Percentiles rank a stretch among this genome's conserved stretches.
phyloP scores from a whole-genome alignment of 129 eudicot species.

The Dittrichia graveolens region DNA sequence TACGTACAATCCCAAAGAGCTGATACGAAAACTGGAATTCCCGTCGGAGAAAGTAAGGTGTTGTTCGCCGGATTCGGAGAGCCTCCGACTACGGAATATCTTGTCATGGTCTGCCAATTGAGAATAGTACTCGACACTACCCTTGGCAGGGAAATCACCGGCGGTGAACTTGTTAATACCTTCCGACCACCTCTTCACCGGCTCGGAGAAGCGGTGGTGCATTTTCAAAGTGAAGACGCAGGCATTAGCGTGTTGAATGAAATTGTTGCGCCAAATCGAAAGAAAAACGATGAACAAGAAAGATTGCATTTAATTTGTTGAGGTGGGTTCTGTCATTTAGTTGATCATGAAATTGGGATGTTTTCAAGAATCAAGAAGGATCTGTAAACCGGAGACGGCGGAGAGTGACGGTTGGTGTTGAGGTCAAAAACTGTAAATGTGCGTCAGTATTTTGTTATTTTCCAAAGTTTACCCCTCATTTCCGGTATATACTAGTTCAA shows the following conservation, averaged over 20 bases:
- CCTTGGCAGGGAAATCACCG: constrained; percentile 59
- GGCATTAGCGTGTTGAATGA: constrained; percentile 40
- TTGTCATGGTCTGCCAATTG: constrained; percentile 65
- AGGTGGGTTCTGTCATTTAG: constrained; percentile 11
- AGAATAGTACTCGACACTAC: constrained; percentile 63
- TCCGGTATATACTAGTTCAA: not conserved
- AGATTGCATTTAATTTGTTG: constrained; percentile 39
- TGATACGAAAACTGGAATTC: constrained; percentile 77
- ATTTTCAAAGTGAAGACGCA: constrained; percentile 66
- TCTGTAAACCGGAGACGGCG: constrained; percentile 16
- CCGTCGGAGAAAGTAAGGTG: constrained; percentile 82
- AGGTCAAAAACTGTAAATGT: constrained; percentile 13
- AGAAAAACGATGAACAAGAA: constrained; percentile 37
- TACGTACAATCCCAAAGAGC: constrained; percentile 79
- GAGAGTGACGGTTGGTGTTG: constrained; percentile 24
- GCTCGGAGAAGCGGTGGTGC: constrained; percentile 91
- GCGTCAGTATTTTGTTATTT: not conserved
- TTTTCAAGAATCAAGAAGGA: constrained; percentile 23
- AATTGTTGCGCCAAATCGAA: constrained; percentile 15
- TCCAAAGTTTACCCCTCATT: not conserved
- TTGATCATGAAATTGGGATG: constrained; percentile 8
- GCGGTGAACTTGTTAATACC: constrained; percentile 28
- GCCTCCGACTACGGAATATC: constrained; percentile 50
- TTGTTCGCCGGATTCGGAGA: constrained; percentile 46
- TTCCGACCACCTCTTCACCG: constrained; percentile 60